phyloP scores from a whole-genome alignment of 1,139 yeast genomes.

The Candida labiduridarum region DNA sequence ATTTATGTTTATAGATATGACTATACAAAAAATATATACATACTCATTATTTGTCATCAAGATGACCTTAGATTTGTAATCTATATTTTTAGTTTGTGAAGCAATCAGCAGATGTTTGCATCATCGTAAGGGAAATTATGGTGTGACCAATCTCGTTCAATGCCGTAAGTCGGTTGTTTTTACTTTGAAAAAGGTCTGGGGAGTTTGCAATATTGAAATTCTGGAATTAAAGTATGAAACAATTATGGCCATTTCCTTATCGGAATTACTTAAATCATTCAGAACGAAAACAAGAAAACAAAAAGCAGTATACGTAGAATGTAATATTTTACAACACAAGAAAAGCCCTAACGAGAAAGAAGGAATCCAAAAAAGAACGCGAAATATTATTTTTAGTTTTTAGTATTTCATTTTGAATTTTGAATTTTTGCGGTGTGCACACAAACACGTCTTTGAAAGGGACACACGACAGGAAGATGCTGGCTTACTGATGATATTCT shows the following conservation, averaged over 20 bases:
- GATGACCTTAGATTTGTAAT: neutral
- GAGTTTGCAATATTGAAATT: neutral
- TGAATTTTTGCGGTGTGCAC: neutral
- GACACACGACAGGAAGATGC: constrained; percentile 1
- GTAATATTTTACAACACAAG: neutral
- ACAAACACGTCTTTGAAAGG: constrained; percentile 2
- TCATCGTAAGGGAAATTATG: too few relatives aligned
- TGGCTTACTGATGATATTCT: neutral
- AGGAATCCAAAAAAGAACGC: neutral
- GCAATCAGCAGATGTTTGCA: neutral
- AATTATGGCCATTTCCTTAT: neutral
- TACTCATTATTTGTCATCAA: neutral
- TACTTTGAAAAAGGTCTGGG: neutral
- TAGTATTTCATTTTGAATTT: neutral
- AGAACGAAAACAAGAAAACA: neutral
- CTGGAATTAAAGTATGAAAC: neutral
- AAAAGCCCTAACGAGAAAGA: neutral
- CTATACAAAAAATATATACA: constrained; percentile 1
- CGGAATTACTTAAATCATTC: constrained; percentile 2
- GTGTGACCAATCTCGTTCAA: constrained; percentile 1
- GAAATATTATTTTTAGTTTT: neutral
- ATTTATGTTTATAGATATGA: constrained; percentile 4
- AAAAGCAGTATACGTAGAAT: neutral
- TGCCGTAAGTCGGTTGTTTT: constrained; percentile 4
- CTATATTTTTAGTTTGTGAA: neutral